Evolutionary conservation across 306 rosid species (phyloP), one percentile per base, ranked within the genome.

Genomic region (Corylus heterophylla): DNA sequence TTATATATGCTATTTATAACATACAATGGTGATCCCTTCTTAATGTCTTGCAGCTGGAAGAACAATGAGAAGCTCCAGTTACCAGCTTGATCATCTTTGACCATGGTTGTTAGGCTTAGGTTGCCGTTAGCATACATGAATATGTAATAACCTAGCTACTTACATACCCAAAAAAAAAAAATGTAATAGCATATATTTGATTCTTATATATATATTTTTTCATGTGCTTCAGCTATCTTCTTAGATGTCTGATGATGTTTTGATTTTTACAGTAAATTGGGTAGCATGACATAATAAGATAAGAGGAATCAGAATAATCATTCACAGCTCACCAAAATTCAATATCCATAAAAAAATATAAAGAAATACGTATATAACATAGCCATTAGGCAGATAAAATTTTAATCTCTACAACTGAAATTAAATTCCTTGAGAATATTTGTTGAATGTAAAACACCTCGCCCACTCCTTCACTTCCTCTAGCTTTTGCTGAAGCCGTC

Each of bases 41-140:
- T 72, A 83, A 69, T 79, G 29, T 74, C 49, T 59, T 80, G 86
- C 93, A 93, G 98, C 80, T 89, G 94, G 98, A 93, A 89, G 97
- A 93, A 91, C 83, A 91, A 91, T 74, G 90, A 77, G 27, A 93
- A 85, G 85, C 98, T 93, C 68, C 88, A 93, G 77, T 81, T 93
- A 75, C 98, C 98, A 18, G 98, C 96, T 64, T 94, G 86, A 92
- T 59, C 25, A 78, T 47, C 16, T 61, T 83, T 55, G 61, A 51
- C 79, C 62, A 10, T 56, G 22, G 35, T 73, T 59, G 48, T 59
- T 70, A 83, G 78, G 75, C 12, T 74, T 66, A 74, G 77, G 55
- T 62, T 67, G 87, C 81, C 54, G 61, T 58, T 59, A 59, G 66
- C 37, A 25, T 11, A 59, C 62, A 8, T 55, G 9, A 59, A 59